phyloP scores from a whole-genome alignment of 371 early-diverging fungal genomes.

The Syncephalastrum sp. region DNA sequence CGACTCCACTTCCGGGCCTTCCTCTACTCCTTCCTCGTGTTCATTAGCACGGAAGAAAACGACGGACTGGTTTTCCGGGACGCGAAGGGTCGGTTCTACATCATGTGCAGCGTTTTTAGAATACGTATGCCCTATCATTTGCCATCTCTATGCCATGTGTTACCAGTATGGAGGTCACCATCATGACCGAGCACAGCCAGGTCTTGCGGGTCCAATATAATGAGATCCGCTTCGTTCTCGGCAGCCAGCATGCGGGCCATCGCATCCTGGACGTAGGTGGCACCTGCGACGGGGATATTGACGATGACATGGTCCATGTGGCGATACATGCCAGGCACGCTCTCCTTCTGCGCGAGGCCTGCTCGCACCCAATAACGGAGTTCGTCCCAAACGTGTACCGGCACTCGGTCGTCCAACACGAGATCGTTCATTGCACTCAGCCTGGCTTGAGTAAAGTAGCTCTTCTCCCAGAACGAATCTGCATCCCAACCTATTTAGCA shows the following conservation, averaged over 20 bases:
- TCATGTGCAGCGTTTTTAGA: background rate
- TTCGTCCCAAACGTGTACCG: constrained; percentile 34
- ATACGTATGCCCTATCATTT: no score
- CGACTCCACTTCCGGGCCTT: no score
- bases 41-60: no score
- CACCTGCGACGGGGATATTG: constrained; percentile 28
- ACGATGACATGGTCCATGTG: constrained; percentile 36
- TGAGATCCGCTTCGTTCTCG: constrained; percentile 27
- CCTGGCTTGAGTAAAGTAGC: constrained; percentile 6
- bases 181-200: constrained; percentile 42
- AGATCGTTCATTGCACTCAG: no score
- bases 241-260: constrained; percentile 27
- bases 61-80: no score
- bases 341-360: constrained; percentile 31
- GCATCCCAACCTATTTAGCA: background rate
- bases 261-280: constrained; percentile 38
- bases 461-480: constrained; percentile 12
- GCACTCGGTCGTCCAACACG: constrained; percentile 11
- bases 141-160: background rate
- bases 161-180: constrained; percentile 17
- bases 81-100: no score
- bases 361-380: constrained; percentile 24
- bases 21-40: no score
- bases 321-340: constrained; percentile 20
- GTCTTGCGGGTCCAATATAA: constrained; percentile 49